Conservation (phyloP, 1,284 basidiomycete genomes). For the Leccinum discolor region DNA sequence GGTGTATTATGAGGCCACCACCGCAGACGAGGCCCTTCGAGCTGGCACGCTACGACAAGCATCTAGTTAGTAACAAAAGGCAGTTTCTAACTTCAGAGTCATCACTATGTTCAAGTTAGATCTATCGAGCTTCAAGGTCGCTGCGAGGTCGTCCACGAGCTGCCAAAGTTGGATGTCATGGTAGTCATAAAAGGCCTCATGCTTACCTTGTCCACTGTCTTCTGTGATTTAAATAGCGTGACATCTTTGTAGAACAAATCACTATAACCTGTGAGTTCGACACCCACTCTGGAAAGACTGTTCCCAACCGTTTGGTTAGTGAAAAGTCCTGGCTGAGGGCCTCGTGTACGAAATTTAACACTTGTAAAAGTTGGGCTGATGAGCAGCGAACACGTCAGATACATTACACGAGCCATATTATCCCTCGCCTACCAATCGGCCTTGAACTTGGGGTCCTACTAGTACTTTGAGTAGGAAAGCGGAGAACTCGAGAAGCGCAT, state of each 20-base stretch:
- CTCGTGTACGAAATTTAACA: constrained; percentile 66
- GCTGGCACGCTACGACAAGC: constrained; percentile 86
- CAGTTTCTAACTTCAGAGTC: constrained; percentile 1
- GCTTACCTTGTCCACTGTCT: constrained; percentile 71
- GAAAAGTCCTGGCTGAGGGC: constrained; percentile 55
- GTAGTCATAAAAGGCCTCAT: neutral
- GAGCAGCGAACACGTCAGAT: constrained; percentile 1
- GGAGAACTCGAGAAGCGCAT: constrained; percentile 20
- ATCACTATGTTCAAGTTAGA: constrained; percentile 80
- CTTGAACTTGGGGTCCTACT: constrained; percentile 46
- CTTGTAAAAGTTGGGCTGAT: constrained; percentile 65
- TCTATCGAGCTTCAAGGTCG: constrained; percentile 73
- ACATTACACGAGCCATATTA: neutral
- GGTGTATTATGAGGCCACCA: constrained; percentile 55
- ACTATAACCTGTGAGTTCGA: constrained; percentile 38
- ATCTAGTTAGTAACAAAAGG: too few species aligned
- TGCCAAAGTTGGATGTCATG: constrained; percentile 33
- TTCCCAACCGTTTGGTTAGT: constrained; percentile 67
- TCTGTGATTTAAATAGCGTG: constrained; percentile 72
- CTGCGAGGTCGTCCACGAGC: constrained; percentile 88
- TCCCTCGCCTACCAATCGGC: constrained; percentile 47
- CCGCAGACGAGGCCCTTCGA: constrained; percentile 87
- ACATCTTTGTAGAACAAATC: constrained; percentile 90
- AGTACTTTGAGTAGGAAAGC: constrained; percentile 29
- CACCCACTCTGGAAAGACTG: neutral